phyloP scores from a whole-genome alignment of 192 early-diverging fungal species.

The Umbelopsis sp. region DNA sequence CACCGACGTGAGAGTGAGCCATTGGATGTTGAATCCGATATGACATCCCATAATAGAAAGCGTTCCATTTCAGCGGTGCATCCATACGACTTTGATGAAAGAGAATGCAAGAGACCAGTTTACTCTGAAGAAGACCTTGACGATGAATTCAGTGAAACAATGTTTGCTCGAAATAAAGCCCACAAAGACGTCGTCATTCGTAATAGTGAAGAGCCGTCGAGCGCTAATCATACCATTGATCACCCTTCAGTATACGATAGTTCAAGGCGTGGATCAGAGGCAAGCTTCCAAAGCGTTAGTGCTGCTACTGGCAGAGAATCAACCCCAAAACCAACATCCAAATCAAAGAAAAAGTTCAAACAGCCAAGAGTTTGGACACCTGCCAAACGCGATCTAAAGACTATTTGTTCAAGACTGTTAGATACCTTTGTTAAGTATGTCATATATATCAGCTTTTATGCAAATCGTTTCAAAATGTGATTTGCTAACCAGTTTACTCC shows the following conservation, averaged over 20 bases:
- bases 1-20: not conserved
- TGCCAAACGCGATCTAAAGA: constrained; percentile 54
- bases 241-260: not conserved
- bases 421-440: constrained; percentile 66
- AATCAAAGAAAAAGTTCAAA: constrained; percentile 28
- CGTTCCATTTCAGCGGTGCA: not conserved
- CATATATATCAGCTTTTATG: not conserved
- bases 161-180: not conserved
- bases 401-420: constrained; percentile 62
- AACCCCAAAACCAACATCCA: constrained; percentile 18
- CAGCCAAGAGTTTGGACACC: constrained; percentile 38
- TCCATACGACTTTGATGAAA: constrained; percentile 31
- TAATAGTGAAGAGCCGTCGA: constrained; percentile 14
- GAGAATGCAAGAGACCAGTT: constrained; percentile 31
- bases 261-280: not conserved
- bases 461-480: not conserved
- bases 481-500: not conserved
- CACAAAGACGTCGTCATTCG: constrained; percentile 6
- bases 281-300: not conserved
- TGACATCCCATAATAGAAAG: constrained; percentile 1
- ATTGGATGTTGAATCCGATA: constrained; percentile 16
- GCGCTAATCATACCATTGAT: not conserved
- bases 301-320: not conserved
- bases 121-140: constrained; percentile 27
- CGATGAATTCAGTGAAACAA: not conserved